Evolutionary conservation across 2,329 filamentous ascomycete species (phyloP), one percentile per base, ranked within the genome.

Genomic region (Fusarium sp.): DNA sequence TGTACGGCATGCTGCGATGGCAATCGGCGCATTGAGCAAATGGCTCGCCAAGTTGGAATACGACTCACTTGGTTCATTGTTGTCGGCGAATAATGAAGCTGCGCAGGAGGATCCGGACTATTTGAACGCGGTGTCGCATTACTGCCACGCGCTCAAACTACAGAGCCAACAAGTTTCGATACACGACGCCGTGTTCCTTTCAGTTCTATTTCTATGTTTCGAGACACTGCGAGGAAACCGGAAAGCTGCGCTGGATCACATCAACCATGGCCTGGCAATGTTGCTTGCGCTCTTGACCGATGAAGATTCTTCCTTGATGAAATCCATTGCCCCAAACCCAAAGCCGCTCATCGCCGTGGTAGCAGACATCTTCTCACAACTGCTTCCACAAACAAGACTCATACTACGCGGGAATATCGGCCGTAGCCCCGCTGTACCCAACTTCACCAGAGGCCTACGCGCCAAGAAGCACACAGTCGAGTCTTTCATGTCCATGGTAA

Each of bases 231-330:
- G 80, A 15, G 81, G 79, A 4, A 78, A 80, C 20, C 73, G 67
- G 14, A 80, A 78, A 39, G 79, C 79, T 13, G 81, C 81, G 0
- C 54, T 83, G 22, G 76, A 79, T n/a, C 81, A 83, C 52, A 71
- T 83, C 9, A 83, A 83, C 24, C 82, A 83, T 48, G 81, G 79
- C 0, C 63, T 83, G 15, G 77, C 82, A 14, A 74, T 83, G 8
- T 48, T 83, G 2, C 72, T 83, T 22, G 66, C 77, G 2, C 52
- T 83, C 11, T 15, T 83, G n/a, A 78, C 78, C 0, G 80, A 81
- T 15, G 30, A 54, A 26, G 62, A 75, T 26, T 57, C 69, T 12
- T n/a, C 28, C 6, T 36, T 70, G 4, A 44, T 77, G 3, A 34
- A 56, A 15, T 55, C 64, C 9, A n/a, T 78, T 6, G 73, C 72